Base-by-base conservation (phyloP, 1,284 basidiomycete genomes). In the Chalciporus piperatoides region DNA sequence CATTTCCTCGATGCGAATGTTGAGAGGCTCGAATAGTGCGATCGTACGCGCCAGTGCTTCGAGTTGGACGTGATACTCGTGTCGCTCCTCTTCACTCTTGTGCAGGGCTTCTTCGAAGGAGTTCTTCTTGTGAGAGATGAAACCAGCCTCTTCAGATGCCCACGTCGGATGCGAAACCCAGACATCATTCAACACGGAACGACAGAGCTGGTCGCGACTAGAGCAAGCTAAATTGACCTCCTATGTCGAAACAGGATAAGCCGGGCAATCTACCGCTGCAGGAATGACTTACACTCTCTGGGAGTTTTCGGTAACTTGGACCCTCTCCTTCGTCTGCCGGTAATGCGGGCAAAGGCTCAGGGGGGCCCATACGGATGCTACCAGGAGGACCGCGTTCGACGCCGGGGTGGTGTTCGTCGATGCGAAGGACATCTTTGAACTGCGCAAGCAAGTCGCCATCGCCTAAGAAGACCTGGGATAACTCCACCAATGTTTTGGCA, bases 121-220 rank as follows among this genome's bases (percentile, higher is more conserved):
- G 68, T 97, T 99, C 76, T 98, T 98, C 78, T 96, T 96, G 71
- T 97, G 93, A 5, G 95, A 82, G 51, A 93, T 82, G 71, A 98
- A 98, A 1, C 91, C 92, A 1, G 90, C 82, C 59, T 97, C 92
- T 62, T 98, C 97, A 53, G 96, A 97, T 15, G 92, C 92, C 92
- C 93, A 97, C 0, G 92, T 96, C 1, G 96, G 96, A 68, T 99
- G 94, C 17, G 94, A 97, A 23, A 98, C 92, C 92, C 93, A 97
- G 58, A 86, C 81, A 63, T 97, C 93, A 65, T 97, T 99, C 49
- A 99, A 81, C 15, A 99, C 94, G 42, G 93, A 95, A 71, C 94
- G 92, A 68, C 92, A 97, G 57, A 98, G 87, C 56, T 93, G 85
- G 63, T 98, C 95, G 33, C 97, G 86, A 6, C 92, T 95, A 3